Conservation (phyloP, 2,329 filamentous ascomycete species). For the Hypoxylon sp. region DNA sequence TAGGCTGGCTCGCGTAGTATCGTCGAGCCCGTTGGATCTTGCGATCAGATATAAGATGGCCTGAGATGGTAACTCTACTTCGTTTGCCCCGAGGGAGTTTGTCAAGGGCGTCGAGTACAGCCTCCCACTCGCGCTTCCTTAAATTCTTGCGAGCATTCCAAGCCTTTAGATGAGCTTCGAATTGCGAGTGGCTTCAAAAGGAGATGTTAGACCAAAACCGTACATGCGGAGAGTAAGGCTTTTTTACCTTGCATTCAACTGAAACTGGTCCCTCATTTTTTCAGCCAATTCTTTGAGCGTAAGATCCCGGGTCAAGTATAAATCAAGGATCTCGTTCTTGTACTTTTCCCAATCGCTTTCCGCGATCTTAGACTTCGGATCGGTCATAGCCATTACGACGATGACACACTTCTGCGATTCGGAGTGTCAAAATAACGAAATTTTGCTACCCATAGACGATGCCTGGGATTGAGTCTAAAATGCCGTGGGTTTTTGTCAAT, state of each 20-base stretch:
- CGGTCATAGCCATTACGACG: neutral
- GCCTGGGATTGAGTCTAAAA: too few species aligned
- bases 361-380: neutral
- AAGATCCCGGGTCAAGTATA: neutral
- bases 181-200: constrained; percentile 13
- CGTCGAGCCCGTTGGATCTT: constrained; percentile 16
- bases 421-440: too few species aligned
- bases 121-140: constrained; percentile 10
- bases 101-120: constrained; percentile 13
- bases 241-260: constrained; percentile 9
- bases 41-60: constrained; percentile 2
- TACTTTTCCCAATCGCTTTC: constrained; percentile 7
- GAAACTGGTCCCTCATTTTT: neutral
- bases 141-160: constrained; percentile 28
- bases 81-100: neutral
- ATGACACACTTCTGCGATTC: too few species aligned
- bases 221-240: neutral
- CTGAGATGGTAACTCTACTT: constrained; percentile 11
- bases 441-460: too few species aligned
- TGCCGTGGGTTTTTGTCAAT: too few species aligned
- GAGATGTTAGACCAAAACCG: neutral
- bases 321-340: constrained; percentile 9
- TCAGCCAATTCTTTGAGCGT: neutral
- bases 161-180: constrained; percentile 21
- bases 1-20: neutral